Evolutionary conservation across 2,329 filamentous ascomycete genomes (phyloP), one percentile per base, ranked within the genome.

Genomic region (Alternaria atra): DNA sequence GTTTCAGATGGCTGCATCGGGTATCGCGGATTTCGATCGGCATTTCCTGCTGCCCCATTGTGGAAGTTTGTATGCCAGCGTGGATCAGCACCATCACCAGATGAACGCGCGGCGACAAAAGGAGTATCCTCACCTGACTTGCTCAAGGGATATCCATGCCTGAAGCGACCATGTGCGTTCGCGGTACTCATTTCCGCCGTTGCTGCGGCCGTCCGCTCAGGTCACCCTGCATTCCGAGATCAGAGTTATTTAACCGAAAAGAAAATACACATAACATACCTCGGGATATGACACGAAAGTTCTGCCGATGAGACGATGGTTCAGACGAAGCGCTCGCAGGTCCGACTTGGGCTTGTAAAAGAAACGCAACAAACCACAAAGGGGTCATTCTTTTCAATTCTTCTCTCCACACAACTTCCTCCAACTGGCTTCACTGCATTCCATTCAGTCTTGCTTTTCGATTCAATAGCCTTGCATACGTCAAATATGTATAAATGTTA

Each of bases 1-100:
- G 57, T 60, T 60, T 60, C 57, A 60, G 7, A 8, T 13, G n/a
- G 32, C 57, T 29, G 15, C 20, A 25, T 46, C 39, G 4, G 57
- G 57, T 17, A 46, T 44, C 17, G 39, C 20, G 40, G 23, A 35
- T 34, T 23, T 29, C 12, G 39, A 53, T 34, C 27, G 29, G 27
- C 51, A 32, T 15, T 29, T 43, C 17, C 20, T 34, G 51, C 37
- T 30, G 37, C 37, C 51, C 25, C 15, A 25, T 48, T 53, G 37
- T 43, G 37, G 37, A 43, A 32, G 23, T 23, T 43, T 32, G 29
- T 42, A 30, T 44, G 15, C 39, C 15, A 42, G 51, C 17, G 51
- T 34, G 27, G 13, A 37, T 43, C 51, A 25, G 10, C 51, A 44
- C 17, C 51, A 17, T 53, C 39, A 44, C 37, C 39, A 43, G 34